Base-by-base conservation (phyloP, 202 grass and related monocot genomes). In the Hordeum pubiflorum region DNA sequence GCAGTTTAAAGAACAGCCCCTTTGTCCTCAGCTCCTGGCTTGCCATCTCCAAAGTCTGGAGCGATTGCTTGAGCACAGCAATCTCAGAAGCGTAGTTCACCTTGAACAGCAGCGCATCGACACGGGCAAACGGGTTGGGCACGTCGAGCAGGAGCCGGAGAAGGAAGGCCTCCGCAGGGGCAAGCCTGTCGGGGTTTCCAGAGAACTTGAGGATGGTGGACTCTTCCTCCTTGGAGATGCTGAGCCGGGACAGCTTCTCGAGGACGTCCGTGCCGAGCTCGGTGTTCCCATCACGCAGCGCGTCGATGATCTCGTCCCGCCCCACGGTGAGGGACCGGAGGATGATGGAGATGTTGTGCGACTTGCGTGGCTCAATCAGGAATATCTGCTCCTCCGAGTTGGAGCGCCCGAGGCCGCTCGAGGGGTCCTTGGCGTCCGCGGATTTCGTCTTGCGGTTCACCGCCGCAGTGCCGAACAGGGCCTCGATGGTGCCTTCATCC, bases 321-420 rank as follows among this genome's bases (percentile, higher is more conserved):
- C 80, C 92, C 54, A 82, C 83, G 0, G 89, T 63, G 22, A 92
- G 85, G 22, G 94, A 97, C 37, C 82, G 79, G 21, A 97, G 86
- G 83, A 97, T 91, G 82, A 97, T 97, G 38, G 94, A 85, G 41
- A 94, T 87, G 67, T 97, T 92, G 40, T 97, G 94, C 17, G 94
- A 97, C 39, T 92, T 97, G 64, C 89, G 94, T 4, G 91, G 83
- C 22, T 97, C 91, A 0, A 97, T 89, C 39, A 97, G 83, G 77
- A 83, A 84, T 80, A 94, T 94, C 29, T 90, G 87, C 11, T 87
- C 58, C 4, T 81, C 74, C 2, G 81, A 77, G 48, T 62, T 84
- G 3, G 84, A 52, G 33, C 61, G 72, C 3, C 84, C 78, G 4
- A 77, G 71, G 14, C 72, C 52, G 20, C 86, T 74, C 0, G 89